Conservation (phyloP, 192 early-diverging fungal species). For the Coemansia guatemalensis region DNA sequence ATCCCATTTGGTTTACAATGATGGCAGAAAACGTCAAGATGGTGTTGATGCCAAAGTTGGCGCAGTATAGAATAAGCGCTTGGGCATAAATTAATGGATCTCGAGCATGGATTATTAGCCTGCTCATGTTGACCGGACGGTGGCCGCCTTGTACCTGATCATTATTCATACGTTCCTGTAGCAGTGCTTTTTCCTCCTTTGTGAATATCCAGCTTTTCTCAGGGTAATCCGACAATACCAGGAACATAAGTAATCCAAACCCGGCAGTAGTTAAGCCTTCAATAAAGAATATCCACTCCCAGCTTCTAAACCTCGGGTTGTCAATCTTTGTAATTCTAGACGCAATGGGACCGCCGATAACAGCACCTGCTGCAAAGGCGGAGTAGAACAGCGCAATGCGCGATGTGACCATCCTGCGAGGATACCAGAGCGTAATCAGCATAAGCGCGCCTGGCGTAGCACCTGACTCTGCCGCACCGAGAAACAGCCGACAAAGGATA, state of each 20-base stretch:
- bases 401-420: constrained; percentile 38
- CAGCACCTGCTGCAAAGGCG: constrained; percentile 30
- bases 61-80: constrained; percentile 33
- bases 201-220: constrained; percentile 34
- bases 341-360: constrained; percentile 40
- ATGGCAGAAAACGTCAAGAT: constrained; percentile 35
- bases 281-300: constrained; percentile 49
- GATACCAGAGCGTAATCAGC: constrained; percentile 46
- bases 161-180: constrained; percentile 20
- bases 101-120: constrained; percentile 11
- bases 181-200: constrained; percentile 18
- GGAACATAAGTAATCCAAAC: constrained; percentile 28
- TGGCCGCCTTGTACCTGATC: constrained; percentile 37
- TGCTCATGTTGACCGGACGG: constrained; percentile 17
- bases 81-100: constrained; percentile 35
- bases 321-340: constrained; percentile 27
- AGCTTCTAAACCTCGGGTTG: constrained; percentile 21
- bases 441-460: constrained; percentile 37
- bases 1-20: constrained; percentile 40
- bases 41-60: constrained; percentile 40
- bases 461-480: constrained; percentile 43
- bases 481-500: constrained; percentile 35
- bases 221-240: constrained; percentile 36
- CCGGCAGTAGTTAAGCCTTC: constrained; percentile 33
- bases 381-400: constrained; percentile 45